Percentiles rank a stretch among this genome's conserved stretches.
phyloP scores from a whole-genome alignment of 176 grass and related monocot species.

The Zea mays region Zm-B73-REFERENCE-NAM-5.0 NC_050099.1:85317001-85317500 shows the following conservation, averaged over 20 bases:
- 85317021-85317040: no score
- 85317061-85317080: no score
- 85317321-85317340: background rate
- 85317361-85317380: background rate
- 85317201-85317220: no score
- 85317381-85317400: background rate
- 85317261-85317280: conserved; percentile 10
- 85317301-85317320: background rate
- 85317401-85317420: conserved; percentile 29
- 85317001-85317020: no score
- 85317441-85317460: background rate
- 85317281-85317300: background rate
- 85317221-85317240: background rate
- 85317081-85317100: no score
- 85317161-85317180: no score
- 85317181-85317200: no score
- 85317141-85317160: no score
- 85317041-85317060: no score
- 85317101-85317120: background rate
- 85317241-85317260: background rate
- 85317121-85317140: background rate
- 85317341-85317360: background rate
- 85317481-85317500: conserved; percentile 38
- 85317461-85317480: background rate
- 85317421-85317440: background rate